Evolutionary conservation across 1,284 basidiomycete species (phyloP), one percentile per base, ranked within the genome.

Genomic region (Apiotrichum mycotoxinovorans): DNA sequence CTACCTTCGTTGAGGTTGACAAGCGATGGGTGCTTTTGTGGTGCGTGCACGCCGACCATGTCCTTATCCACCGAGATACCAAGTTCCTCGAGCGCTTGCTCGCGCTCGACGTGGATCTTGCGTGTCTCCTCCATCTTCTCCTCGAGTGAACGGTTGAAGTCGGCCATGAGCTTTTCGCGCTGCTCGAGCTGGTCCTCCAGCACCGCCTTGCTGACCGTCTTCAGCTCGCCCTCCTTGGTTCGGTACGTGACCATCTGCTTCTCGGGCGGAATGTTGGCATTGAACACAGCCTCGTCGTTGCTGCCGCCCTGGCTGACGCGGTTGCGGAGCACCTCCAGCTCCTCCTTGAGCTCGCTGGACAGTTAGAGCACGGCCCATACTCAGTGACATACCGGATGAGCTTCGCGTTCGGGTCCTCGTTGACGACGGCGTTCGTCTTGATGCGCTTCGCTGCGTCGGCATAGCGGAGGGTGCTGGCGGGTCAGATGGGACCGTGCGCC

Each of bases 371-470:
- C 8, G 12, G 23, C 22, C 1, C 27, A 42, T 17, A 30, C 15
- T n/a, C 12, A 2, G 5, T 12, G 14, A 64, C 66, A 15, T 52
- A 68, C 66, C 70, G 58, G 54, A 98, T 94, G 56, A 98, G 86
- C 80, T 92, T 97, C 71, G 95, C 95, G 71, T 98, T 98, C 20
- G 96, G 94, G 82, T 98, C 95, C 78, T 98, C 95, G 77, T 98
- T 98, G 67, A 98, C 90, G 51, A 98, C 85, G 18, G 95, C 95
- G 81, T 98, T 96, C 78, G 98, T 98, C 86, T 95, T 96, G 81
- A 98, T 98, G 85, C 95, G 96, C 86, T 98, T 98, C 26, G 95
- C 94, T 73, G 83, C 91, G 80, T 98, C 94, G 64, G 95, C 96
- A 77, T 98, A 98, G 3, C 95, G 87, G 57, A 77, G 56, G 7